These are phyloP conservation scores for Colletotrichum australisinense DNA, from an alignment of 2,329 filamentous ascomycete species.

Conservation along the genomic window DNA sequence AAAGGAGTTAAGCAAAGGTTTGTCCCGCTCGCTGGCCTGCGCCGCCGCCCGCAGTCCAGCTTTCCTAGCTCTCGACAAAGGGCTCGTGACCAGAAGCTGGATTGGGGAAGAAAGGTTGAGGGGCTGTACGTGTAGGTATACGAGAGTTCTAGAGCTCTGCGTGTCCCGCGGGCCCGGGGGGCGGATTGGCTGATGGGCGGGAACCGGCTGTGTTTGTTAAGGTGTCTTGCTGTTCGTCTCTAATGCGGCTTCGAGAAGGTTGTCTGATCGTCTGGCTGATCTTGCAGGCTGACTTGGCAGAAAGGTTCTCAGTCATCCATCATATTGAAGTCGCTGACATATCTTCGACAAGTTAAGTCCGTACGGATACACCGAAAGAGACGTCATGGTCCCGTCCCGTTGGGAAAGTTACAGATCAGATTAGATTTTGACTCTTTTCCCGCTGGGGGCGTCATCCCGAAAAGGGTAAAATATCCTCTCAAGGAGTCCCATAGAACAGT, in stretches of 20 bases:
- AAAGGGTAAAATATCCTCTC: slow-evolving; percentile 10
- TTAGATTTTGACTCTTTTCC: background rate
- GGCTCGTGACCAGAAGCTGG: background rate
- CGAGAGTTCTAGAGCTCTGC: background rate
- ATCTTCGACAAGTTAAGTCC: too few relatives aligned
- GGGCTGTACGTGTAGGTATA: too few relatives aligned
- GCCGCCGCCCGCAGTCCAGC: background rate
- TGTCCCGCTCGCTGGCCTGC: background rate
- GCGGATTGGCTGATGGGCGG: background rate
- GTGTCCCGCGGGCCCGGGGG: too few relatives aligned
- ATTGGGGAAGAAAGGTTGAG: background rate
- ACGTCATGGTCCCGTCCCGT: background rate
- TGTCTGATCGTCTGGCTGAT: too few relatives aligned
- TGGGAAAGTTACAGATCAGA: background rate
- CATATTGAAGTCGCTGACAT: too few relatives aligned
- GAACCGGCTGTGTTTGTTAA: background rate
- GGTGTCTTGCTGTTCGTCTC: background rate
- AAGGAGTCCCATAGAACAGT: background rate
- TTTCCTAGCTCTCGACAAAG: background rate
- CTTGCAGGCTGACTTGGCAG: background rate
- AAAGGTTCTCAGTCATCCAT: background rate
- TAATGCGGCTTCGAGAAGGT: background rate
- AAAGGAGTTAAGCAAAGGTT: background rate
- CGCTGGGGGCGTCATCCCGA: background rate
- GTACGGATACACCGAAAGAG: background rate